phyloP scores from a whole-genome alignment of 1,139 yeast species.

The Kazachstania sp. region DNA sequence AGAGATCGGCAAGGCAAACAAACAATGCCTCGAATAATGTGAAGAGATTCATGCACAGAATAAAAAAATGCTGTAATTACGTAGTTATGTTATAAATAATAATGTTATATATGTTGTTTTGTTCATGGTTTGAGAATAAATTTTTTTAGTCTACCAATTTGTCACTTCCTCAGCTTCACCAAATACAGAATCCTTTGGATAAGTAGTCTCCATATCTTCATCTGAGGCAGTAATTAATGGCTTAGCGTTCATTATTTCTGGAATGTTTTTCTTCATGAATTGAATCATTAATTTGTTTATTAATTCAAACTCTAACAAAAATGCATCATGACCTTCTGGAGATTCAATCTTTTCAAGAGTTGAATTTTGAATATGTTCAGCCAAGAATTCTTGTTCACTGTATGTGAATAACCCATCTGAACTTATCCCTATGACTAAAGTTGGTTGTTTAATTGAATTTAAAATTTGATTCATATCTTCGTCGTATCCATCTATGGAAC shows the following conservation, averaged over 20 bases:
- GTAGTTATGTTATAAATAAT: too few relatives aligned
- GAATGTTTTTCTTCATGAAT: conserved; percentile 49
- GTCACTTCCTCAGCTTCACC: conserved; percentile 94
- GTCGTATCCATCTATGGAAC: conserved; percentile 37
- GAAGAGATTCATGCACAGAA: too few relatives aligned
- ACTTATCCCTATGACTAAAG: conserved; percentile 76
- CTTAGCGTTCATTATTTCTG: conserved; percentile 33
- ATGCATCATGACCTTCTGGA: conserved; percentile 98
- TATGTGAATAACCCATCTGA: conserved; percentile 92
- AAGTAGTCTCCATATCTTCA: conserved; percentile 48
- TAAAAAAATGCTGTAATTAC: too few relatives aligned
- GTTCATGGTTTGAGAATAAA: background rate
- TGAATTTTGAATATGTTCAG: conserved; percentile 65
- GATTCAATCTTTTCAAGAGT: conserved; percentile 64
- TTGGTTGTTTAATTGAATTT: conserved; percentile 55
- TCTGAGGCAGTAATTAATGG: conserved; percentile 30
- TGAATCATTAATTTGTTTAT: conserved; percentile 63
- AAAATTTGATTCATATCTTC: conserved; percentile 42
- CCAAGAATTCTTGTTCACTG: conserved; percentile 80
- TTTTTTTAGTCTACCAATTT: conserved; percentile 51
- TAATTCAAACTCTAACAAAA: conserved; percentile 75
- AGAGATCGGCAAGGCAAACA: too few relatives aligned
- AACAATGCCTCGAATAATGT: too few relatives aligned
- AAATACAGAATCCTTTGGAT: conserved; percentile 66
- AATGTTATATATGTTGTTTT: background rate